phyloP scores from a whole-genome alignment of 1,284 basidiomycete species.

The Cryptococcus sp. region DNA sequence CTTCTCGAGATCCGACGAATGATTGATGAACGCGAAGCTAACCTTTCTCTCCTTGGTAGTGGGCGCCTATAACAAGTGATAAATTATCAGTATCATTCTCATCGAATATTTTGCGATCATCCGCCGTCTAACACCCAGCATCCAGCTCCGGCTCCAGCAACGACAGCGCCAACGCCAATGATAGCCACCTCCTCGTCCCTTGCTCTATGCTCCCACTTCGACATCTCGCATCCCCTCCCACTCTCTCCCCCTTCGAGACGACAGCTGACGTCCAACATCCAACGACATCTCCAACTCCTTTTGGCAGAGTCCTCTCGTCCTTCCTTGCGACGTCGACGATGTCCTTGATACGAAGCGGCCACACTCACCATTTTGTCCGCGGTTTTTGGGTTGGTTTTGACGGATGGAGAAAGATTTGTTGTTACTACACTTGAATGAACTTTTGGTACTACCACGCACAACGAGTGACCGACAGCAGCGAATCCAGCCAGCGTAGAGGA shows the following conservation, averaged over 20 bases:
- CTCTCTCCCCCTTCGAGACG: too few relatives aligned
- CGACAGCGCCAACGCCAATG: too few relatives aligned
- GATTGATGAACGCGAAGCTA: conserved; percentile 6
- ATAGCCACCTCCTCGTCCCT: too few relatives aligned
- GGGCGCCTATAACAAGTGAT: conserved; percentile 15
- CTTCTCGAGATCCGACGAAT: neutral
- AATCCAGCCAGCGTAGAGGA: too few relatives aligned
- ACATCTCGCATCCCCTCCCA: too few relatives aligned
- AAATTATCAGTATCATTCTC: neutral
- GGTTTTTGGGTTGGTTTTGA: neutral
- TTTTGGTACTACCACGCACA: neutral
- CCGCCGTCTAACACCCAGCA: neutral
- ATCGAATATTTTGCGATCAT: neutral
- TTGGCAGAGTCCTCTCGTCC: too few relatives aligned
- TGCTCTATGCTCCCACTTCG: too few relatives aligned
- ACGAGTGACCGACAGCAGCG: too few relatives aligned
- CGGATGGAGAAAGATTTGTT: neutral
- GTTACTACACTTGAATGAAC: neutral
- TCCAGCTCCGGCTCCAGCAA: too few relatives aligned
- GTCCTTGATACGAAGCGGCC: neutral
- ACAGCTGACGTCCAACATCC: too few relatives aligned
- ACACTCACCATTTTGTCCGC: conserved; percentile 4
- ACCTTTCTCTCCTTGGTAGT: conserved; percentile 30
- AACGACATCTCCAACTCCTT: too few relatives aligned
- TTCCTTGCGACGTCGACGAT: too few relatives aligned